phyloP scores from a whole-genome alignment of 148 eudicot genomes.

The Pouteria glomerata region DNA sequence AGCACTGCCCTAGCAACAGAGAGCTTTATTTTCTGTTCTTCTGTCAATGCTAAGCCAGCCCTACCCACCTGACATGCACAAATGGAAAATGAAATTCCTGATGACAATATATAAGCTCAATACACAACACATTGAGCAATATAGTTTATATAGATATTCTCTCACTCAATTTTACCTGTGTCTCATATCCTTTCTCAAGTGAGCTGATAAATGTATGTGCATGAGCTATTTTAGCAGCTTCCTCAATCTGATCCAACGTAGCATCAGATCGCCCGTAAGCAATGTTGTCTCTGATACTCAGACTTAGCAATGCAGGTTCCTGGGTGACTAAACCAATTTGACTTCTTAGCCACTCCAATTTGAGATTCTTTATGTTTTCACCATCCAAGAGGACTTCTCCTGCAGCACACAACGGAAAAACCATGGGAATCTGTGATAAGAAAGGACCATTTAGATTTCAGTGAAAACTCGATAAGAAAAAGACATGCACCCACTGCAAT shows the following conservation, averaged over 20 bases:
- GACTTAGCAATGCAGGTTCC: conserved; percentile 94
- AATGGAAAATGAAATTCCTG: not conserved
- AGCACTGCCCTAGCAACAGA: conserved; percentile 97
- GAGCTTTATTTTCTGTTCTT: conserved; percentile 94
- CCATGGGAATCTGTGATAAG: not conserved
- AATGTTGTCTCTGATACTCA: conserved; percentile 88
- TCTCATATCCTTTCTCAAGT: conserved; percentile 81
- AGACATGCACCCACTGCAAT: not conserved
- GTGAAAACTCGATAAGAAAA: not conserved
- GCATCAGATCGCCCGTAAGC: conserved; percentile 86
- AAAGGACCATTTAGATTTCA: not conserved
- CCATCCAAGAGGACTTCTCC: conserved; percentile 98
- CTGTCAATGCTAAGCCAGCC: conserved; percentile 81
- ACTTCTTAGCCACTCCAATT: conserved; percentile 94
- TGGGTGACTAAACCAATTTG: conserved; percentile 96
- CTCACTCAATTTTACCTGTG: conserved; percentile 53
- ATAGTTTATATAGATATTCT: not conserved
- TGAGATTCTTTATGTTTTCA: conserved; percentile 89
- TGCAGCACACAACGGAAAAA: conserved; percentile 27
- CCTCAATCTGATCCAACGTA: conserved; percentile 83
- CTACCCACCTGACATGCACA: conserved; percentile 68
- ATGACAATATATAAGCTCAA: not conserved
- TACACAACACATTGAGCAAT: not conserved
- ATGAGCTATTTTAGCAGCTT: conserved; percentile 96
- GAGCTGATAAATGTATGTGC: conserved; percentile 95